phyloP scores from a whole-genome alignment of 148 eudicot species.

The Heliosperma pusillum region DNA sequence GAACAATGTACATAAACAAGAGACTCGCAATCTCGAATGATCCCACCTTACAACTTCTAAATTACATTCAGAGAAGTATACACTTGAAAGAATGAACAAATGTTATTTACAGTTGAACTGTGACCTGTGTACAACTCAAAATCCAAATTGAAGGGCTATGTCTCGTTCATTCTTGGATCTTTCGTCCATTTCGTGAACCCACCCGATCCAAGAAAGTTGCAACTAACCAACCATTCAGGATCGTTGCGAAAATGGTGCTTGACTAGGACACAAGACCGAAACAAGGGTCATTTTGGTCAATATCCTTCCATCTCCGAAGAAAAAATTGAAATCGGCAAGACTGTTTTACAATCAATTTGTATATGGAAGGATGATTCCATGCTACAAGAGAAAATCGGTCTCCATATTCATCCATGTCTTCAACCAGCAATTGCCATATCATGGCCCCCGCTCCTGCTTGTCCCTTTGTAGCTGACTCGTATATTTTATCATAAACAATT shows the following conservation, averaged over 20 bases:
- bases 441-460: slow-evolving; percentile 47
- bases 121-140: background rate
- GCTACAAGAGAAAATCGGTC: slow-evolving; percentile 44
- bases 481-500: slow-evolving; percentile 35
- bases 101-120: slow-evolving; percentile 1
- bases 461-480: slow-evolving; percentile 44
- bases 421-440: slow-evolving; percentile 53
- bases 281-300: slow-evolving; percentile 30
- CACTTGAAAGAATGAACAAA: background rate
- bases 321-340: slow-evolving; percentile 38
- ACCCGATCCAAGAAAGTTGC: background rate
- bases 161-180: background rate
- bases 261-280: slow-evolving; percentile 21
- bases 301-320: slow-evolving; percentile 19
- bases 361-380: slow-evolving; percentile 42
- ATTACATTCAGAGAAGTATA: too few relatives aligned
- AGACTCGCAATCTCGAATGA: background rate
- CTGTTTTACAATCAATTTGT: slow-evolving; percentile 41
- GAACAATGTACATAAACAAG: slow-evolving; percentile 5
- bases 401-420: slow-evolving; percentile 43
- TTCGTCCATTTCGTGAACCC: background rate
- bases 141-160: background rate
- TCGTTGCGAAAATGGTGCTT: background rate
- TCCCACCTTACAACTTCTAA: background rate
- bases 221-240: too few relatives aligned